Conservation (phyloP, 176 grass and related monocot genomes). For the Olyra latifolia region DNA sequence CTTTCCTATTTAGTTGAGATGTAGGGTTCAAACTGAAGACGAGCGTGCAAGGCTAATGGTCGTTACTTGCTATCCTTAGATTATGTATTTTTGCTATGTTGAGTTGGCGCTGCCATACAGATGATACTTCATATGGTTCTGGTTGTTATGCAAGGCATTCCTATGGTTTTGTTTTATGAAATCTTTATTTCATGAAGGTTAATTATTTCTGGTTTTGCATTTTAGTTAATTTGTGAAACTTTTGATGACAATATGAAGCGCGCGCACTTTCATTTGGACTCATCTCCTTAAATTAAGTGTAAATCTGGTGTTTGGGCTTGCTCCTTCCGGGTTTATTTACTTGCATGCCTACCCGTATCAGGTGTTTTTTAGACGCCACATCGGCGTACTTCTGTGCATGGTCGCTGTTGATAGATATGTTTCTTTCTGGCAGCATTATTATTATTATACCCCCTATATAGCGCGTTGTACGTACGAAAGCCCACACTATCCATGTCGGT, state of each 20-base stretch:
- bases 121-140: slow-evolving; percentile 20
- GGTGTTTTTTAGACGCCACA: too few relatives aligned
- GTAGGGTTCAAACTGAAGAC: slow-evolving; percentile 17
- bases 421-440: too few relatives aligned
- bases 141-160: slow-evolving; percentile 27
- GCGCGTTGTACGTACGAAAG: too few relatives aligned
- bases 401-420: too few relatives aligned
- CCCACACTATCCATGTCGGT: too few relatives aligned
- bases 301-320: too few relatives aligned
- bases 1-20: slow-evolving; percentile 31
- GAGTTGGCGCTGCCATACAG: slow-evolving; percentile 25
- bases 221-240: neutral
- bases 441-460: too few relatives aligned
- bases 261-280: too few relatives aligned
- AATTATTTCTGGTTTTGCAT: neutral
- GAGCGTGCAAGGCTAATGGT: neutral
- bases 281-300: too few relatives aligned
- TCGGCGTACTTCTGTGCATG: too few relatives aligned
- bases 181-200: slow-evolving; percentile 4
- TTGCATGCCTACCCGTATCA: too few relatives aligned
- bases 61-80: slow-evolving; percentile 9
- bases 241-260: neutral
- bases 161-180: slow-evolving; percentile 36
- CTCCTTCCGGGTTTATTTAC: too few relatives aligned
- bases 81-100: slow-evolving; percentile 12